Base-by-base conservation (phyloP, 352 stramenopile species). In the Globisporangium nagaii region DNA sequence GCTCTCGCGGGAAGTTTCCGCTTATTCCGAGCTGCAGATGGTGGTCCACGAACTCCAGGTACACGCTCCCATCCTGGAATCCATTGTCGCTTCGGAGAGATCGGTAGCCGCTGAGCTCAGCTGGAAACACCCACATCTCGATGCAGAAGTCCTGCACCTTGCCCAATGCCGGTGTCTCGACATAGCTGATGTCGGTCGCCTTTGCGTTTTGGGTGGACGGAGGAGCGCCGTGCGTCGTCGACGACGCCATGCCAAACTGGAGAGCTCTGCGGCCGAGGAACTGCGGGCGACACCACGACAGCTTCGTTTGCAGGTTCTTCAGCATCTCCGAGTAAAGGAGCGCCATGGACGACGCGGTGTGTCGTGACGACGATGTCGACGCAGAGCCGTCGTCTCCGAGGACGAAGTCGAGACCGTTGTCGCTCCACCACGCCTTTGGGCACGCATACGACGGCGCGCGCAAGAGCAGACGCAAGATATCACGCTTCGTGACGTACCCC, bases 41-140 rank as follows among this genome's bases (percentile, higher is more conserved):
- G 7, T 79, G 68, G 22, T 79, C 76, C 17, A 91, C 60, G 32
- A 95, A 67, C 52, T 93, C 81, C 15, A 95, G 37, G 25, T 83
- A 90, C 4, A 90, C 64, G 34, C 81, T 90, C 1, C 83, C 79
- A 48, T 53, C 65, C 42, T 81, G 66, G 54, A 92, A 71, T 4
- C 80, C 81, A 49, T 92, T 87, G 41, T 95, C 83, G 17, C 71
- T 86, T 51, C 83, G 68, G 19, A 95, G 69, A 3, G 78, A 78
- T 56, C 80, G 69, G 44, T 76, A 92, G 2, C 77, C 81, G 0
- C 53, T 55, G 9, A 93, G 58, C 30, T 92, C 79, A 3, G 65
- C 74, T 10, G 85, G 77, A 45, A 73, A 84, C 4, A 95, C 65
- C 85, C 85, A 95, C 57, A 90, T 73, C 55, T 95, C 85, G 13